Evolutionary conservation across 164 flowering plant genomes (phyloP).

Genomic region (Buxus sempervirens): DNA sequence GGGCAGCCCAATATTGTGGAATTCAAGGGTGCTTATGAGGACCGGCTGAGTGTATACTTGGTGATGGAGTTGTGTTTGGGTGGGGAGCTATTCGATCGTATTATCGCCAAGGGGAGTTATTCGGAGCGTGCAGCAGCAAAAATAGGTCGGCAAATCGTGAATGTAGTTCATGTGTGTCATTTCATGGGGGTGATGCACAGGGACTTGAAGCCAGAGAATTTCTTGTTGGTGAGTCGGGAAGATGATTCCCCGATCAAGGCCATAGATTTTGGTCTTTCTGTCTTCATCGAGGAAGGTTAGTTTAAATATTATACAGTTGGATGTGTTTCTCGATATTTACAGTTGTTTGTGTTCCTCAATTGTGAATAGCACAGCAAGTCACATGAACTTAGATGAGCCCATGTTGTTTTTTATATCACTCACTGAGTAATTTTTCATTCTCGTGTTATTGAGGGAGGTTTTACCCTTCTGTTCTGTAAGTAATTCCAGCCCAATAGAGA

Average conservation of each 20-base stretch:
- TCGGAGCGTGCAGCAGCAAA: slow-evolving; percentile 74
- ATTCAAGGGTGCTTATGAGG: slow-evolving; percentile 83
- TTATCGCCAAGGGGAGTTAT: slow-evolving; percentile 54
- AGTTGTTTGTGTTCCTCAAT: background rate
- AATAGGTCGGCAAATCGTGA: slow-evolving; percentile 63
- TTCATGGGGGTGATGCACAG: slow-evolving; percentile 96
- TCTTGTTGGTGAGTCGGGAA: slow-evolving; percentile 52
- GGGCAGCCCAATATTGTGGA: slow-evolving; percentile 92
- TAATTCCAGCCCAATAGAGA: no score
- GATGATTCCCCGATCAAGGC: slow-evolving; percentile 66
- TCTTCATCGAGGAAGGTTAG: slow-evolving; percentile 83
- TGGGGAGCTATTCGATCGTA: slow-evolving; percentile 87
- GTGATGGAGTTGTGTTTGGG: slow-evolving; percentile 94
- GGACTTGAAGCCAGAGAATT: slow-evolving; percentile 93
- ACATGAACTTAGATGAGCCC: no score
- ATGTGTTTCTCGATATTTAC: background rate
- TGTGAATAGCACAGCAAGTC: background rate
- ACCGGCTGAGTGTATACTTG: slow-evolving; percentile 49
- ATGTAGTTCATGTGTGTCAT: slow-evolving; percentile 87
- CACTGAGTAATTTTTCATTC: no score
- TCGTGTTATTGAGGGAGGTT: no score
- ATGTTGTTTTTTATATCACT: no score
- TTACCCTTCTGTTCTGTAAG: no score
- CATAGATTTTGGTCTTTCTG: slow-evolving; percentile 86
- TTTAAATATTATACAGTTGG: background rate